These are phyloP conservation scores for Ascochyta rabiei DNA, from an alignment of 2,329 filamentous ascomycete species.

Conservation along the genomic window DNA sequence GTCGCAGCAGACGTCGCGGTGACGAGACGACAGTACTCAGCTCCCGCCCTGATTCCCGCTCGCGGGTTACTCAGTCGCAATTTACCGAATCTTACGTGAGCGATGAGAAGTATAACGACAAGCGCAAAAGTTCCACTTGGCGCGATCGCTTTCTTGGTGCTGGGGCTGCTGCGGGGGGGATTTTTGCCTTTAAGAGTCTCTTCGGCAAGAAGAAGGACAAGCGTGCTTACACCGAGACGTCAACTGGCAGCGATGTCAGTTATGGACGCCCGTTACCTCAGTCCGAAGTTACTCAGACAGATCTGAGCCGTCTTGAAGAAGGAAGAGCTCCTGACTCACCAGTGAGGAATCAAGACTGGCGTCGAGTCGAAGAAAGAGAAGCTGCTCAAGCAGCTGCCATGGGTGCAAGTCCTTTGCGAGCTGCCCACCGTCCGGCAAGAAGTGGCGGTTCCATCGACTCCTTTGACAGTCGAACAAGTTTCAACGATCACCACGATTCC, in stretches of 20 bases:
- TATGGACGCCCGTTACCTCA: constrained; percentile 60
- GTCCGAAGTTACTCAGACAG: constrained; percentile 55
- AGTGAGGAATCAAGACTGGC: constrained; percentile 42
- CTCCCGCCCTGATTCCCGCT: constrained; percentile 42
- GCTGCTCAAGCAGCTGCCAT: constrained; percentile 46
- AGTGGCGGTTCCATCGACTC: constrained; percentile 50
- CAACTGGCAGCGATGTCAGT: constrained; percentile 55
- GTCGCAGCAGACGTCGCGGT: constrained; percentile 38
- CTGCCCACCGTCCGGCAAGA: constrained; percentile 36
- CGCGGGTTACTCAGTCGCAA: constrained; percentile 31
- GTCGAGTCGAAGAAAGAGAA: constrained; percentile 47
- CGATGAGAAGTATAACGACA: constrained; percentile 52
- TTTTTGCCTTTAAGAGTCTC: constrained; percentile 59
- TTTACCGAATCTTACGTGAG: constrained; percentile 44
- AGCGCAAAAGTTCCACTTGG: constrained; percentile 48
- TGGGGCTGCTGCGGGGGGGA: constrained; percentile 49
- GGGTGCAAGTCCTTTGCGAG: constrained; percentile 56
- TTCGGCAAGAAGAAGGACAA: constrained; percentile 60
- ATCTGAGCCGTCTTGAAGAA: constrained; percentile 59
- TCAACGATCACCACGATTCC: constrained; percentile 38
- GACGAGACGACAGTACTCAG: constrained; percentile 40
- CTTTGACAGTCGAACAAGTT: constrained; percentile 49
- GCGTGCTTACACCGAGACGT: constrained; percentile 51
- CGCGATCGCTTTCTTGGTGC: constrained; percentile 54
- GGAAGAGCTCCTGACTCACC: constrained; percentile 59